Evolutionary conservation across 768 basidiomycete species (phyloP), one percentile per base, ranked within the genome.

Genomic region (Psilocybe cyanescens): DNA sequence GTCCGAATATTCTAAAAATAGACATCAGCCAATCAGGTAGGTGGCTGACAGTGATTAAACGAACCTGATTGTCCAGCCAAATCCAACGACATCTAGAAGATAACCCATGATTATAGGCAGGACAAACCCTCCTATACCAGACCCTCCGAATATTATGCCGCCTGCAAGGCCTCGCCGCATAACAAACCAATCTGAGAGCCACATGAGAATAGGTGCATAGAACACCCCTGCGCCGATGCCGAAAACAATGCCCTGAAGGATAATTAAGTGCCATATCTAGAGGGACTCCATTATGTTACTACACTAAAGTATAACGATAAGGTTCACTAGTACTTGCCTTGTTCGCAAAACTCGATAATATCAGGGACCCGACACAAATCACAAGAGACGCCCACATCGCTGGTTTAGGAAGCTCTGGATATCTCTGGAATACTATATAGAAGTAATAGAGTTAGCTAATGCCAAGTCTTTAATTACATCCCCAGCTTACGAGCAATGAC

Each of bases 151-250:
- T 9, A 62, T 62, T 17, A 62, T 58, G 12, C 61, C 61, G 6
- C 61, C 61, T 39, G 61, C 61, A 11, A 62, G 57, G 11, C 61
- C 61, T 37, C 61, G 44, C 37, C 57, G 44, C 11, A 12, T 19
- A 12, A 62, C 57, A 14, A 62, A 62, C 61, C 61, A 62, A 24
- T 62, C 61, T n/a, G 61, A 62, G 7, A 62, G 57, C 57, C 61
- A 62, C 24, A 62, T 58, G 35, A 62, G 56, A 17, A 62, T 55
- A 7, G 61, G 61, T 19, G 57, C 61, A 19, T 62, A 62, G 8
- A 62, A 55, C 8, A 58, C 57, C 5, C 61, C 61, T 3, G 61
- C 61, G 14, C 61, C 57, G 9, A 62, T 31, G 8, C 61, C 61
- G 30, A 62, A 62, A 14, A 62, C 29, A 12, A 62, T 57, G 19